phyloP scores from a whole-genome alignment of 1,284 basidiomycete species.

The Ustilago xerochloae region DNA sequence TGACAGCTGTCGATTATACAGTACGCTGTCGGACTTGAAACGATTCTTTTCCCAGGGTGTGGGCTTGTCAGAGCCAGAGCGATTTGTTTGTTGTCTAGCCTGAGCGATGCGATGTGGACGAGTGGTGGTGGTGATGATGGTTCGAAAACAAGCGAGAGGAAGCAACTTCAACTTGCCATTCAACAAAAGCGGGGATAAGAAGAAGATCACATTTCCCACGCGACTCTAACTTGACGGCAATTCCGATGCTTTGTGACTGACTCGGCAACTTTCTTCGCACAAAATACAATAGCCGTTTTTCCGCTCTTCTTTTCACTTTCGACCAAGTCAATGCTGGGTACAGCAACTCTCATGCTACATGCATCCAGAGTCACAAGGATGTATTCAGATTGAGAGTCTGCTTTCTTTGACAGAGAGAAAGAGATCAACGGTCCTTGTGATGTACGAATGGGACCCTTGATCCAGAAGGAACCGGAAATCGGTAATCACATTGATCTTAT shows the following conservation, averaged over 20 bases:
- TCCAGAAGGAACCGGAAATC: constrained; percentile 4
- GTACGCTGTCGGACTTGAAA: not conserved
- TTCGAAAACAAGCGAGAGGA: no score
- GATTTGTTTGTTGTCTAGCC: no score
- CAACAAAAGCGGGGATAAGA: not conserved
- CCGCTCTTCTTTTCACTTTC: not conserved
- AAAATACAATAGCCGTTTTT: not conserved
- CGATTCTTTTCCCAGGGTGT: not conserved
- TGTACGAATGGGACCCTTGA: not conserved
- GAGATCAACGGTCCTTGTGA: not conserved
- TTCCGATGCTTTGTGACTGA: constrained; percentile 3
- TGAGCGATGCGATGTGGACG: no score
- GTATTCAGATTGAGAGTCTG: no score
- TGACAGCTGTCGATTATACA: not conserved
- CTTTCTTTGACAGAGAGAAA: not conserved
- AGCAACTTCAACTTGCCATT: no score
- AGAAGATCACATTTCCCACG: not conserved
- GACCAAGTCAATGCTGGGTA: no score
- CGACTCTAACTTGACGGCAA: not conserved
- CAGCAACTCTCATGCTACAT: no score
- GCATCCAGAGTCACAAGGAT: no score
- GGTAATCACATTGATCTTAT: not conserved
- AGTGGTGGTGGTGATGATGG: not conserved
- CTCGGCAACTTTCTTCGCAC: constrained; percentile 7
- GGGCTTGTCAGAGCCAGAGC: no score